Evolutionary conservation across 805 yeast genomes (phyloP), one percentile per base, ranked within the genome.

Genomic region (Zygosaccharomyces lentus): DNA sequence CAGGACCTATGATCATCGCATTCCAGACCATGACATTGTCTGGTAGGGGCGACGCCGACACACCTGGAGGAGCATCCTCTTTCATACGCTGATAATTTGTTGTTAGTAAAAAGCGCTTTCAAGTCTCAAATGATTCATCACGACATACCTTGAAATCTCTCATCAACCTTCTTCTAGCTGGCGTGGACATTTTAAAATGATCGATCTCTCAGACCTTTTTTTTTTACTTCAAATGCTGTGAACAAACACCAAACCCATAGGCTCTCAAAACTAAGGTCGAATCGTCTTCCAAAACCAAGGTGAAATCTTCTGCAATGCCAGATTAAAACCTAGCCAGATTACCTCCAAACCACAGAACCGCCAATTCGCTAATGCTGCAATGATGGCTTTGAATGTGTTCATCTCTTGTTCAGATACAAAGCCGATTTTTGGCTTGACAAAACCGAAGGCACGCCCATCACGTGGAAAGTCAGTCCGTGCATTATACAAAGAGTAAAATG

Each of bases 101-200:
- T 30, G 48, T 53, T 58, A 58, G 61, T 57, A 47, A 47, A 17
- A n/a, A 23, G n/a, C 6, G 6, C 23, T 16, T 26, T n/a, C 32
- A 35, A 35, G 4, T 12, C 13, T 15, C 17, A 26, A 39, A 24
- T 29, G 5, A 16, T 37, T 19, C 7, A 38, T 17, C 32, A 7
- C 32, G 16, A 17, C 84, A 38, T 69, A 83, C 86, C 68, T 89
- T 90, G 70, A 93, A 88, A 70, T 93, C 99, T 68, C 99, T 86
- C 98, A 93, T 93, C 60, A 93, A 80, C 72, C 99, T 82, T 80
- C 96, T 85, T 67, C 96, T 82, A n/a, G 99, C 99, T 12, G 96
- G 93, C 6, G 99, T 93, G 6, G 98, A 90, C 99, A 91, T 91
- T 34, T 24, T 61, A 12, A 15, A 30, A 7, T 35, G 10, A 24